Evolutionary conservation across 768 basidiomycete species (phyloP), one percentile per base, ranked within the genome.

Genomic region (Coprinopsis marcescibilis): DNA sequence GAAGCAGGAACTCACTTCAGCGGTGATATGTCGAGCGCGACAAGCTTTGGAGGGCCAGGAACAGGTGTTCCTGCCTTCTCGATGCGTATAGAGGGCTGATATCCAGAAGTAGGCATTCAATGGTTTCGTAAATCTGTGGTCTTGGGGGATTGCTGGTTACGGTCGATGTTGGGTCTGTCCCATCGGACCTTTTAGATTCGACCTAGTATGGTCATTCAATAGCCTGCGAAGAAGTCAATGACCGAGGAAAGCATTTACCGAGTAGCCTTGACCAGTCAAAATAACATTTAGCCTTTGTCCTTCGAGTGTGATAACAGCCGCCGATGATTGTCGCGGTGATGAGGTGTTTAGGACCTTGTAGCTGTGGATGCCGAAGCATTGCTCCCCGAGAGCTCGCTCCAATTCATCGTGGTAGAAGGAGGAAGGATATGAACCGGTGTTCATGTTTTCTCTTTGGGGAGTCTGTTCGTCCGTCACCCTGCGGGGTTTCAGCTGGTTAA

Each of bases 21-120:
- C 12, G 20, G 23, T 23, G 21, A 15, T 17, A 7, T 15, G 34
- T 30, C 17, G n/a, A 21, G 26, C 27, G 34, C 2, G 66, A 60
- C 37, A 80, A 52, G 46, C 60, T 65, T 52, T 73, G 68, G 42
- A 87, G 58, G 51, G 72, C 78, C 33, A 67, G 53, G 27, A 79
- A 60, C 43, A 82, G 64, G 21, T 60, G 52, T 15, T 76, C 75
- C 51, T 75, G 72, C 48, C 67, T 66, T 52, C 65, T 74, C 50
- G 62, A 61, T 37, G 60, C 60, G 55, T 81, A 86, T 53, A 71
- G 60, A n/a, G 71, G 68, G 59, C 85, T 87, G 43, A 69, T 57
- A 13, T 71, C 66, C 41, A 69, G 67, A 26, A 88, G 67, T 21
- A 86, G 67, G 24, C 66, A 69, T 40, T 85, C 85, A 15, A 85